These are phyloP conservation scores for Penicillium arizonense DNA, from an alignment of 495 filamentous ascomycete species.

Conservation along the genomic window DNA sequence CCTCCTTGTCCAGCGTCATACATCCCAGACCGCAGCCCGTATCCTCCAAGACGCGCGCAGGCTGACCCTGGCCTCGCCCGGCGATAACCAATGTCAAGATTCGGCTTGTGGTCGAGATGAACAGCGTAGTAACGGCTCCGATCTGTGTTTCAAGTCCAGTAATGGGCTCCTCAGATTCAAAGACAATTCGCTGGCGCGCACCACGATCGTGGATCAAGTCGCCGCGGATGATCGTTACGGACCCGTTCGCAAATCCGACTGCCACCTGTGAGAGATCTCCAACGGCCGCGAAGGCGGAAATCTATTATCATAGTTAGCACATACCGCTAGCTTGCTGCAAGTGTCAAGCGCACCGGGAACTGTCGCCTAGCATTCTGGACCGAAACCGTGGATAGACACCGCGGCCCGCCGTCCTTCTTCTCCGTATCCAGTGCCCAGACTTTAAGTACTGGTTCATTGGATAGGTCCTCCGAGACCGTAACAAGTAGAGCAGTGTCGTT, in stretches of 20 bases:
- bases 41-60: conserved; percentile 83
- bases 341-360: conserved; percentile 66
- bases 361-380: conserved; percentile 91
- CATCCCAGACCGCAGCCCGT: conserved; percentile 86
- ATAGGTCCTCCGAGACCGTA: conserved; percentile 83
- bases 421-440: conserved; percentile 96
- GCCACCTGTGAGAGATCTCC: conserved; percentile 88
- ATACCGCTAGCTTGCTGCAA: not conserved
- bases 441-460: conserved; percentile 83
- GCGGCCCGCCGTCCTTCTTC: conserved; percentile 86
- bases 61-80: conserved; percentile 84
- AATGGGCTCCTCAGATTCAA: conserved; percentile 94
- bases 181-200: conserved; percentile 92
- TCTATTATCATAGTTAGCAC: conserved; percentile 41
- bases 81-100: conserved; percentile 83
- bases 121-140: conserved; percentile 69
- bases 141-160: conserved; percentile 70
- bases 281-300: conserved; percentile 84
- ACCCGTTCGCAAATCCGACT: conserved; percentile 92
- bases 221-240: conserved; percentile 88
- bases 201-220: conserved; percentile 95
- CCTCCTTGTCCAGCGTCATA: conserved; percentile 79
- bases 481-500: conserved; percentile 83
- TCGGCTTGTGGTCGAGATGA: conserved; percentile 87
- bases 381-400: conserved; percentile 77